These are phyloP conservation scores for Ceratobasidium sp. DNA, from an alignment of 1,284 basidiomycete genomes.

Conservation along the genomic window DNA sequence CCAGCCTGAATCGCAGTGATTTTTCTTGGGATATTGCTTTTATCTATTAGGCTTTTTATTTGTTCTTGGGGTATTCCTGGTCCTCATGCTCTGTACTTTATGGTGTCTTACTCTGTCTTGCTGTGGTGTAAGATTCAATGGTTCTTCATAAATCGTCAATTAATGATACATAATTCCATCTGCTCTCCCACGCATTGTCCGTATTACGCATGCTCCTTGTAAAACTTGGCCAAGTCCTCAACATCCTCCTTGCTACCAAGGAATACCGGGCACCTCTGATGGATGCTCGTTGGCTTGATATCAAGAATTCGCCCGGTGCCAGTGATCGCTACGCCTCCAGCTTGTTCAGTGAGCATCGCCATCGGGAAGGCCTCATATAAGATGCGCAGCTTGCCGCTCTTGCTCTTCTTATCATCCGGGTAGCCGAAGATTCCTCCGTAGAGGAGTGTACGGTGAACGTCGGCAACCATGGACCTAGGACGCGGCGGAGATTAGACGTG, in stretches of 20 bases:
- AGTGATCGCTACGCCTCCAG: conserved; percentile 96
- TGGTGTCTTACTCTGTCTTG: not conserved
- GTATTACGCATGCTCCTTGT: conserved; percentile 59
- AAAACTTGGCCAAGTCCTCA: conserved; percentile 87
- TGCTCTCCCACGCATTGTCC: not conserved
- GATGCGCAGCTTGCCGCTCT: conserved; percentile 93
- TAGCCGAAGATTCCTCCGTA: conserved; percentile 99
- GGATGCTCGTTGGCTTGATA: conserved; percentile 88
- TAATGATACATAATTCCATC: conserved; percentile 33
- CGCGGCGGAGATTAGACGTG: not conserved
- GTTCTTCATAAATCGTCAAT: conserved; percentile 13
- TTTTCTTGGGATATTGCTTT: not conserved
- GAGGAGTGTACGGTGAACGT: conserved; percentile 94
- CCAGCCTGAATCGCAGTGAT: not conserved
- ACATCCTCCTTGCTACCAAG: conserved; percentile 96
- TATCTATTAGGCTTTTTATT: not conserved
- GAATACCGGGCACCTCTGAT: conserved; percentile 95
- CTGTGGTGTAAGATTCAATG: not conserved
- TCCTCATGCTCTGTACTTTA: not conserved
- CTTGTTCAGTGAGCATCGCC: conserved; percentile 95
- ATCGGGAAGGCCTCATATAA: conserved; percentile 99
- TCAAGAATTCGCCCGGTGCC: conserved; percentile 94
- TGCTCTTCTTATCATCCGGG: conserved; percentile 98
- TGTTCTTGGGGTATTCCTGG: not conserved
- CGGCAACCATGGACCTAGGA: conserved; percentile 90